Evolutionary conservation across 2,329 filamentous ascomycete species (phyloP).

Genomic region (Fusarium guadeloupense): DNA sequence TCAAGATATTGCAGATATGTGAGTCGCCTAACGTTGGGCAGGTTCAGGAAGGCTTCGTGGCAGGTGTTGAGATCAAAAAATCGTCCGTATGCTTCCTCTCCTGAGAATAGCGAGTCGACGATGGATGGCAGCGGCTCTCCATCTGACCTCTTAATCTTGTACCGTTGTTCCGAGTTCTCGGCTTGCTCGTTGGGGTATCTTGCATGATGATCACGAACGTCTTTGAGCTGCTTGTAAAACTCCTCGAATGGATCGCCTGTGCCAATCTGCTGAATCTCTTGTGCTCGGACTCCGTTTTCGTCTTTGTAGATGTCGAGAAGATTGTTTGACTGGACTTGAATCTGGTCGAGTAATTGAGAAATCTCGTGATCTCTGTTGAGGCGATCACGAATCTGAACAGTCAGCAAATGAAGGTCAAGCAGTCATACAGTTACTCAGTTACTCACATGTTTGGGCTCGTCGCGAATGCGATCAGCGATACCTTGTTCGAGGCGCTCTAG

Average conservation of each 20-base stretch:
- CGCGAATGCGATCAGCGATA: conserved; percentile 85
- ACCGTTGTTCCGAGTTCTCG: conserved; percentile 93
- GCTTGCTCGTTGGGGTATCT: conserved; percentile 94
- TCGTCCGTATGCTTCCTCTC: conserved; percentile 91
- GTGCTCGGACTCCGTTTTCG: conserved; percentile 72
- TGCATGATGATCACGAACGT: conserved; percentile 87
- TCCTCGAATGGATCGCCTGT: conserved; percentile 88
- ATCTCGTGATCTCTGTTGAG: conserved; percentile 94
- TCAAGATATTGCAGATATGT: conserved; percentile 95
- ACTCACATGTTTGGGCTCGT: conserved; percentile 87
- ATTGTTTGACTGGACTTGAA: conserved; percentile 84
- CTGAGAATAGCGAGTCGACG: conserved; percentile 92
- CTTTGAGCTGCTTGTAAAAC: conserved; percentile 85
- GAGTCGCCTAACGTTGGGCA: conserved; percentile 84
- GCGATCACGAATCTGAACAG: conserved; percentile 80
- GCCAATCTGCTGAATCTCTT: conserved; percentile 85
- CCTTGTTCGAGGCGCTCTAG: conserved; percentile 95
- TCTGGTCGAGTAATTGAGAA: conserved; percentile 83
- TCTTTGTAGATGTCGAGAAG: conserved; percentile 88
- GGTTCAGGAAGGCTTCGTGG: conserved; percentile 90
- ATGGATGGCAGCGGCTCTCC: conserved; percentile 72
- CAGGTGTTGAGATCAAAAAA: conserved; percentile 88
- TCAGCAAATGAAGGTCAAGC: conserved; percentile 32
- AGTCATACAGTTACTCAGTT: neutral
- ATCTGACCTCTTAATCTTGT: conserved; percentile 74